phyloP scores from a whole-genome alignment of 1,139 yeast genomes.

The Maudiozyma humilis region DNA sequence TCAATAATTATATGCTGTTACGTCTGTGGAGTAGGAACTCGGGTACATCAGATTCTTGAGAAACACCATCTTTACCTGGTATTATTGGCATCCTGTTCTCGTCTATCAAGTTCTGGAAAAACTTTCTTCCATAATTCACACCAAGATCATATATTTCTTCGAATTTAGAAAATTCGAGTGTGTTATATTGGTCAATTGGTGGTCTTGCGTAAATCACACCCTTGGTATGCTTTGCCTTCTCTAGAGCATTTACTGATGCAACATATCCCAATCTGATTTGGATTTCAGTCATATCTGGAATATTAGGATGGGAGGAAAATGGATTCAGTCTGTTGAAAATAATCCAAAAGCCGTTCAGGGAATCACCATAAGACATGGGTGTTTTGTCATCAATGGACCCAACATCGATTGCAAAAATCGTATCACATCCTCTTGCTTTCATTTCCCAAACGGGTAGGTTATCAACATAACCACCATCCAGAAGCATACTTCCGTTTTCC shows the following conservation, averaged over 20 bases:
- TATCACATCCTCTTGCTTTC: constrained; percentile 79
- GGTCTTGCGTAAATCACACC: constrained; percentile 91
- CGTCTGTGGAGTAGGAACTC: constrained; percentile 42
- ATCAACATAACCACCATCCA: constrained; percentile 95
- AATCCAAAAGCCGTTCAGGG: constrained; percentile 89
- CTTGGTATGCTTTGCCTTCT: constrained; percentile 72
- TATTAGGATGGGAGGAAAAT: constrained; percentile 75
- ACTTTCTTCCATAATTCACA: constrained; percentile 56
- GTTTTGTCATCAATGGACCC: constrained; percentile 91
- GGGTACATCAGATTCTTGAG: constrained; percentile 13
- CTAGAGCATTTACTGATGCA: constrained; percentile 87
- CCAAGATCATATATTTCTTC: constrained; percentile 86
- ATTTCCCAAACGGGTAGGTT: constrained; percentile 87
- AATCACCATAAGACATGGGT: constrained; percentile 87
- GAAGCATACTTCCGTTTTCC: constrained; percentile 82
- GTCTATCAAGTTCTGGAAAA: constrained; percentile 46
- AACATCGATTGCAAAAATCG: constrained; percentile 92
- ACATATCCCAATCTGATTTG: constrained; percentile 92
- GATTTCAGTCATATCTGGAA: constrained; percentile 91
- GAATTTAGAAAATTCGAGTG: constrained; percentile 85
- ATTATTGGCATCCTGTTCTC: constrained; percentile 53
- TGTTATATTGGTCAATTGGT: constrained; percentile 85
- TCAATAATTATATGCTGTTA: constrained; percentile 49
- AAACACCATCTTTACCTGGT: constrained; percentile 39
- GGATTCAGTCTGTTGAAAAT: constrained; percentile 84